phyloP scores from a whole-genome alignment of 208 protist species.

The Leishmania aethiopica region DNA sequence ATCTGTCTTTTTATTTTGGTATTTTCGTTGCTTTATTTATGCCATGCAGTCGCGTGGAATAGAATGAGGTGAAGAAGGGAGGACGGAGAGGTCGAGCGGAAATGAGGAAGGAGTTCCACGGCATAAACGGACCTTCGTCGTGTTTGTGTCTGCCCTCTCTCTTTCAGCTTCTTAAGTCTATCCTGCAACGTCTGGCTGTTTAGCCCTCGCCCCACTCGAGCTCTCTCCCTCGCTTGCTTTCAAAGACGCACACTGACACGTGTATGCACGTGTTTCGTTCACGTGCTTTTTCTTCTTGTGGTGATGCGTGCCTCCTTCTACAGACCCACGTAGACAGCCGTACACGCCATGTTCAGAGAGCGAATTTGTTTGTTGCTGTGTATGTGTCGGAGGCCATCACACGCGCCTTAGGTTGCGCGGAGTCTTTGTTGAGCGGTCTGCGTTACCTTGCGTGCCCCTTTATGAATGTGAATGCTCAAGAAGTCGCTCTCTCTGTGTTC shows the following conservation, averaged over 20 bases:
- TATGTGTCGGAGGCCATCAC: background rate
- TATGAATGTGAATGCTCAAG: background rate
- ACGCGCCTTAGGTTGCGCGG: background rate
- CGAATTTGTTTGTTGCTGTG: background rate
- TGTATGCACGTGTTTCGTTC: background rate
- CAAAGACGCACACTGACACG: background rate
- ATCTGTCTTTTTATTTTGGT: background rate
- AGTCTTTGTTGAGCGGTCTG: background rate
- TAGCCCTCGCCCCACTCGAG: background rate
- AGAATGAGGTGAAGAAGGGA: background rate
- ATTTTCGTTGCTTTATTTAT: background rate
- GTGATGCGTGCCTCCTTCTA: background rate
- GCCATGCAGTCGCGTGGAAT: background rate
- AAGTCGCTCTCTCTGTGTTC: background rate
- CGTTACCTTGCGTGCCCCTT: background rate
- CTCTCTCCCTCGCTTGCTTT: background rate
- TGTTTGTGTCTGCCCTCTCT: background rate
- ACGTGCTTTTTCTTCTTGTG: slow-evolving; percentile 5
- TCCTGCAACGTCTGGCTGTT: background rate
- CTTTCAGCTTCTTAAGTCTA: background rate
- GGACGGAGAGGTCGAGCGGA: background rate
- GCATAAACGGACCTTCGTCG: background rate
- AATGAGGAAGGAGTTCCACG: background rate
- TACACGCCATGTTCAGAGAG: background rate
- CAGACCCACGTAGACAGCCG: background rate